phyloP scores from a whole-genome alignment of 1,284 basidiomycete genomes.

The Heimioporus retisporus region DNA sequence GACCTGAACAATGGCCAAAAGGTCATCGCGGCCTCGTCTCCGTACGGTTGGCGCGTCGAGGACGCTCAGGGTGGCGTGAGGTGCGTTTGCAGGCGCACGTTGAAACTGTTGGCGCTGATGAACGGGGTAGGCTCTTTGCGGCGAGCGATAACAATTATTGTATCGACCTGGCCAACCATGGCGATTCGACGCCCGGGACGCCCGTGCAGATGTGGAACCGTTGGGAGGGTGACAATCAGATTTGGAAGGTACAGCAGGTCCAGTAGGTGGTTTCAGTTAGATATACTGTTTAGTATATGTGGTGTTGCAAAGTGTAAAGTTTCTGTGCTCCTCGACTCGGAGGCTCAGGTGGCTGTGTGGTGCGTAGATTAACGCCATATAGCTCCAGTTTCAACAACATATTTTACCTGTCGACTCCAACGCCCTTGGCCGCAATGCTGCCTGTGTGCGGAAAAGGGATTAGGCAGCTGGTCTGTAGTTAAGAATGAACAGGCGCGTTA shows the following conservation, averaged over 20 bases:
- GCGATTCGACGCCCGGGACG: slow-evolving; percentile 45
- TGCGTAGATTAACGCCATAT: too few relatives aligned
- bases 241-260: slow-evolving; percentile 37
- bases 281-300: too few relatives aligned
- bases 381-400: too few relatives aligned
- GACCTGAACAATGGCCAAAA: slow-evolving; percentile 31
- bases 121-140: slow-evolving; percentile 35
- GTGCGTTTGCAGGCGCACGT: slow-evolving; percentile 14
- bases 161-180: slow-evolving; percentile 46
- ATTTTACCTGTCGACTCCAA: too few relatives aligned
- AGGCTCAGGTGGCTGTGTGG: too few relatives aligned
- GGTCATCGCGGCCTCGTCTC: slow-evolving; percentile 46
- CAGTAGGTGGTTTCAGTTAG: slow-evolving; percentile 8
- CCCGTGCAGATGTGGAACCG: slow-evolving; percentile 43
- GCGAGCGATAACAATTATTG: slow-evolving; percentile 27
- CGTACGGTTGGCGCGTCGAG: slow-evolving; percentile 55
- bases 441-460: too few relatives aligned
- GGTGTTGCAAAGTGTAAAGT: too few relatives aligned
- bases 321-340: too few relatives aligned
- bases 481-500: too few relatives aligned
- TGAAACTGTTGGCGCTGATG: too few relatives aligned
- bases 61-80: slow-evolving; percentile 37
- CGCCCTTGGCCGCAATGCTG: too few relatives aligned
- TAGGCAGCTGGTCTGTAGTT: too few relatives aligned
- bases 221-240: slow-evolving; percentile 45